Evolutionary conservation across 2,329 filamentous ascomycete species (phyloP), one percentile per base, ranked within the genome.

Genomic region (Capronia coronata): DNA sequence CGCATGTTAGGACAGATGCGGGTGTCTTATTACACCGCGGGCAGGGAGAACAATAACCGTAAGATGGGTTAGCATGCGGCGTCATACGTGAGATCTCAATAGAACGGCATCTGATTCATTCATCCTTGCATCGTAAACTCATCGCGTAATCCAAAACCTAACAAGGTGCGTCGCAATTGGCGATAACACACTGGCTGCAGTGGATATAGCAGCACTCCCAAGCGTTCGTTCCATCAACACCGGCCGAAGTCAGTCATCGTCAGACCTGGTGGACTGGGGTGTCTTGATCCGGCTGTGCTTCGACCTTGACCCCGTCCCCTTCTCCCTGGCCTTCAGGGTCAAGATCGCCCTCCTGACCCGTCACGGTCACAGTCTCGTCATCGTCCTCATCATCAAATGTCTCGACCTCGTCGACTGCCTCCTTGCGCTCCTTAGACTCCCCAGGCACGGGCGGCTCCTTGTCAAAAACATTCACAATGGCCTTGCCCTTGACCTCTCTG

Each of bases 331-430:
- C 25, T 22, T 51, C 38, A 21, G 27, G 18, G 13, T 42, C 45
- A 25, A 29, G 37, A 41, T 51, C 37, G 16, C 43, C 44, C 16
- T 56, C 52, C 32, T 54, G 46, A 7, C 54, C 52, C 5, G 45
- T 57, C 29, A 55, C 52, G 18, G 55, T 60, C 14, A 58, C 54
- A 18, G 54, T 55, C 41, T 57, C 57, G 35, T 52, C 49, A 29
- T 60, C 59, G 10, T 73, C 72, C 23, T 82, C 80, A 61, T 93
- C 87, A 63, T 94, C 93, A 63, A 96, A 76, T 2, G 81, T 83
- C 65, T 96, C 87, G 2, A 98, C 91, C 62, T 95, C 89, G 57
- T 95, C 88, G 47, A 97, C 80, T 0, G 88, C 88, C 29, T 78
- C 82, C 27, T 81, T 79, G 47, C 87, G 74, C 58, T 85, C 87